Evolutionary conservation across 768 basidiomycete species (phyloP).

Genomic region (Pholiota microspora): DNA sequence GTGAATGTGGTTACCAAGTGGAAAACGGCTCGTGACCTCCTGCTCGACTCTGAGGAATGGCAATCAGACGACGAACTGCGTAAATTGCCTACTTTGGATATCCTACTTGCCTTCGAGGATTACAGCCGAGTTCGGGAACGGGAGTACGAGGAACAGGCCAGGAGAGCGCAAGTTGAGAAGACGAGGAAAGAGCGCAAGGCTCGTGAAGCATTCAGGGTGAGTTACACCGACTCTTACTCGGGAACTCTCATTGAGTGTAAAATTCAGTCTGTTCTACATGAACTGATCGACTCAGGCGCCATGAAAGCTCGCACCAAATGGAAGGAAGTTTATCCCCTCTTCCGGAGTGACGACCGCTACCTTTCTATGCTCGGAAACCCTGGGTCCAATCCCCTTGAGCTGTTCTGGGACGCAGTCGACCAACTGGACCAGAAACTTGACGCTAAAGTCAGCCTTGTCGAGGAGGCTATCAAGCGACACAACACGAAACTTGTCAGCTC

Average conservation of each 20-base stretch:
- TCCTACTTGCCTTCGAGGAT: conserved; percentile 91
- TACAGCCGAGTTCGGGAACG: conserved; percentile 87
- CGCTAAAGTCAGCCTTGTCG: conserved; percentile 67
- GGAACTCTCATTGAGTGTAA: background rate
- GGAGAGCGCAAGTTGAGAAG: conserved; percentile 79
- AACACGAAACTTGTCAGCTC: conserved; percentile 33
- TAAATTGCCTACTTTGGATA: conserved; percentile 85
- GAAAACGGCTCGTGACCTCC: conserved; percentile 77
- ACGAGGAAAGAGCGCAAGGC: conserved; percentile 85
- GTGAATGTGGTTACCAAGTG: conserved; percentile 95
- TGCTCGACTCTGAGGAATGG: conserved; percentile 80
- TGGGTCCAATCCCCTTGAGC: conserved; percentile 92
- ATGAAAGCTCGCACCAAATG: conserved; percentile 86
- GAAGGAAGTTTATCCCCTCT: conserved; percentile 81
- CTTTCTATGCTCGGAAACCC: conserved; percentile 85
- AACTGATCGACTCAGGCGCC: conserved; percentile 60
- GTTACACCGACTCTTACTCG: conserved; percentile 11
- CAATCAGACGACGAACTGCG: conserved; percentile 72
- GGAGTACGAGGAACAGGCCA: conserved; percentile 87
- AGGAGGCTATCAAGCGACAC: conserved; percentile 54
- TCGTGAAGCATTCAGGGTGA: conserved; percentile 85
- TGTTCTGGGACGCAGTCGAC: conserved; percentile 96
- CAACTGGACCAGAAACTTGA: conserved; percentile 83
- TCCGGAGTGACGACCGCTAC: conserved; percentile 82
- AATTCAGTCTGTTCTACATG: conserved; percentile 64